Evolutionary conservation across 805 yeast genomes (phyloP), one percentile per base, ranked within the genome.

Genomic region (Schizosaccharomyces octosporus): DNA sequence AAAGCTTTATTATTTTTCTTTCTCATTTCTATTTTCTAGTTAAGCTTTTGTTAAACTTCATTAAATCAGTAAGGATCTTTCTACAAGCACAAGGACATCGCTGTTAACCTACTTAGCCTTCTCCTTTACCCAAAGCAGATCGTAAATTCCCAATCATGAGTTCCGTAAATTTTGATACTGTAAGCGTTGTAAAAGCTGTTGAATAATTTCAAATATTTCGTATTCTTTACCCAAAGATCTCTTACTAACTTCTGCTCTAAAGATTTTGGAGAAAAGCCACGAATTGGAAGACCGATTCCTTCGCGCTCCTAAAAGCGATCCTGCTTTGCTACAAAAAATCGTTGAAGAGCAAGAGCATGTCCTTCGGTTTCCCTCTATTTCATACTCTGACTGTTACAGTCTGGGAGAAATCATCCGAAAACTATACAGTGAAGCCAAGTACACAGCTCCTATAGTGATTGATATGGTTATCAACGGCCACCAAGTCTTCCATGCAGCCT

Each of bases 401-500:
- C 63, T 64, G 21, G 64, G 62, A 2, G 39, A 32, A 32, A 42
- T 60, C 31, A 39, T 64, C 24, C 63, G 63, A n/a, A 59, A 61
- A 13, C 60, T 48, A 27, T 63, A 64, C n/a, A 63, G 65, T n/a
- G 24, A 36, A 48, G 63, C 61, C 9, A 45, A 48, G 29, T 55
- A 41, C 7, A 61, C 62, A 2, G 61, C 59, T 45, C 62, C 65
- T 19, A 48, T 64, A 55, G 65, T 64, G 13, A 64, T 63, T 43
- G 55, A 63, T 15, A 54, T 64, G 54, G 48, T 48, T 19, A 55
- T 64, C 59, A 63, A 63, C 61, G 59, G 64, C 32, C 59, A 62
- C 48, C 61, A 60, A 19, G 36, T 64, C 9, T 64, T 48, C 62
- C 62, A 63, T 59, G 19, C 17, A 29, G 65, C 62, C n/a, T 65